Percentiles rank a stretch among this genome's conserved stretches.
phyloP scores from a whole-genome alignment of 805 yeast species.

The Saccharomycopsis selenospora region DNA sequence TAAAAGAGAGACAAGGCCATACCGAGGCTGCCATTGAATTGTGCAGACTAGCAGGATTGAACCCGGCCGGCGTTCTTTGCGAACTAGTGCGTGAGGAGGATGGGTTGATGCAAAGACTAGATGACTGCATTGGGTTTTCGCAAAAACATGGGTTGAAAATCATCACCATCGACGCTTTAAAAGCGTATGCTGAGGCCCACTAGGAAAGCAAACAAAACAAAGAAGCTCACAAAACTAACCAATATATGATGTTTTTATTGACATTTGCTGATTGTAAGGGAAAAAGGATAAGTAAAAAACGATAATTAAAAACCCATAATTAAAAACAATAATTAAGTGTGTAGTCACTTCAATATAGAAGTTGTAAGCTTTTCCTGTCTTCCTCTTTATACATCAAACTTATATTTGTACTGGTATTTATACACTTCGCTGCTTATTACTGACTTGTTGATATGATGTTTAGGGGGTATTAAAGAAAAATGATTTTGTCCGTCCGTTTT shows the following conservation, averaged over 20 bases:
- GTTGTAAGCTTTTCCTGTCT: no score
- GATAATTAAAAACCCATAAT: no score
- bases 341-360: no score
- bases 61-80: constrained; percentile 87
- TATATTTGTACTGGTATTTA: no score
- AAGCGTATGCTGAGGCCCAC: constrained; percentile 37
- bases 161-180: constrained; percentile 72
- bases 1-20: constrained; percentile 81
- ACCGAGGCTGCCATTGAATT: constrained; percentile 96
- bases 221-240: background rate
- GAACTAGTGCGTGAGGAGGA: constrained; percentile 90
- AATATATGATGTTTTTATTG: background rate
- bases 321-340: no score
- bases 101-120: constrained; percentile 91
- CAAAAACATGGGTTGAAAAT: constrained; percentile 54
- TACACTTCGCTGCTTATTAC: no score
- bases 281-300: no score
- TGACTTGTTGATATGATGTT: no score
- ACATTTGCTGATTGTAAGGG: no score
- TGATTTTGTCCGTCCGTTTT: no score
- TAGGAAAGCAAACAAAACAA: background rate
- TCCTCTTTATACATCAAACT: no score
- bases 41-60: constrained; percentile 65
- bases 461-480: no score
- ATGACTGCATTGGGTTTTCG: constrained; percentile 73